Percentiles rank a stretch among this genome's conserved stretches.
phyloP scores from a whole-genome alignment of 2,329 filamentous ascomycete genomes.

The Dactylellina drechsleri region DNA sequence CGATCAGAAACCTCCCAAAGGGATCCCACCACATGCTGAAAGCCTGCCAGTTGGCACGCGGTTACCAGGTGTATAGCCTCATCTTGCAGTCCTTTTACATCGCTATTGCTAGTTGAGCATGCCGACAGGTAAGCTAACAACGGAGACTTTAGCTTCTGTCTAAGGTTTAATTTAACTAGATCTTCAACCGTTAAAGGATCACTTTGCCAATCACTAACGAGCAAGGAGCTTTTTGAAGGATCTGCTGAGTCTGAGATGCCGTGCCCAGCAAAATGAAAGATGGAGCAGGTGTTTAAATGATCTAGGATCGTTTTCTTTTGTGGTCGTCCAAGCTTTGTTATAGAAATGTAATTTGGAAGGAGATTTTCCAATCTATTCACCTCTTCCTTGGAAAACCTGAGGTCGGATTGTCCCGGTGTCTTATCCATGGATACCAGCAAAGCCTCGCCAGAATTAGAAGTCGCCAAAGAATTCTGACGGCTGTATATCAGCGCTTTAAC shows the following conservation, averaged over 20 bases:
- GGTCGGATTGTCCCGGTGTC: constrained; percentile 54
- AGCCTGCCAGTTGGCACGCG: constrained; percentile 22
- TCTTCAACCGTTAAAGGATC: constrained; percentile 10
- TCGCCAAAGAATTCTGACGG: constrained; percentile 42
- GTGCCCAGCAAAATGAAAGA: constrained; percentile 65
- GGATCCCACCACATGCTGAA: constrained; percentile 60
- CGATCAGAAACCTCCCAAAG: constrained; percentile 61
- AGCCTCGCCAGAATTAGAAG: constrained; percentile 43
- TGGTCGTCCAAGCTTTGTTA: not conserved
- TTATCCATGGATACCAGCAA: constrained; percentile 60
- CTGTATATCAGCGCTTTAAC: constrained; percentile 60
- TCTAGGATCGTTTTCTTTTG: constrained; percentile 28
- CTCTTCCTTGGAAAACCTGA: constrained; percentile 10
- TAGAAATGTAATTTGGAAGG: not conserved
- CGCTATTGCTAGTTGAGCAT: constrained; percentile 20
- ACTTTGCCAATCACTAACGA: constrained; percentile 37
- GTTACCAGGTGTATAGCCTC: constrained; percentile 10
- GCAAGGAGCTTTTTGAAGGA: constrained; percentile 60
- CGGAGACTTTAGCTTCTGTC: not conserved
- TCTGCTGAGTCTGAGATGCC: constrained; percentile 58
- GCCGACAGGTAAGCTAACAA: constrained; percentile 26
- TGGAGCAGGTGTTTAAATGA: constrained; percentile 55
- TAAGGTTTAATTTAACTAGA: not conserved
- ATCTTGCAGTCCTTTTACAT: constrained; percentile 1
- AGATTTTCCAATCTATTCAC: constrained; percentile 11